Evolutionary conservation across 2,329 filamentous ascomycete species (phyloP).

Genomic region (Penicillium aurantiogriseum): DNA sequence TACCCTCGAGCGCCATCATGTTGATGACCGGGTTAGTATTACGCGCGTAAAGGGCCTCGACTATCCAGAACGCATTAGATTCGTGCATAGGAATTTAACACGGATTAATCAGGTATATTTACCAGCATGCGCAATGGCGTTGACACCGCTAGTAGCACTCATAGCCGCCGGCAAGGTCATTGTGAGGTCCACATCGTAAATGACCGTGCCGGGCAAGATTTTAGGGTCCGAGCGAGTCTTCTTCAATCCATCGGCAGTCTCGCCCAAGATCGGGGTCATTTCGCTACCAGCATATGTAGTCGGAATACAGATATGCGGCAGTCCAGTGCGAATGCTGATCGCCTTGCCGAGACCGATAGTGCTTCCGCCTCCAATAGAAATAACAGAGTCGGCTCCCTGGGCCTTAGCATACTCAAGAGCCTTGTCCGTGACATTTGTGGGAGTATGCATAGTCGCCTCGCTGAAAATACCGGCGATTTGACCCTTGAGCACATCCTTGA

Average conservation of each 20-base stretch:
- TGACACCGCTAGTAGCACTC: constrained; percentile 60
- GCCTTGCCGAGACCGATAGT: constrained; percentile 64
- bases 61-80: constrained; percentile 29
- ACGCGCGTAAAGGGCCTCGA: constrained; percentile 62
- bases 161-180: constrained; percentile 56
- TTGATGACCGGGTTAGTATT: constrained; percentile 62
- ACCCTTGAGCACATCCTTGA: constrained; percentile 47
- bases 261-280: constrained; percentile 64
- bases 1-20: constrained; percentile 59
- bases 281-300: constrained; percentile 63
- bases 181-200: constrained; percentile 65
- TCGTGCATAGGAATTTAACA: too few species aligned
- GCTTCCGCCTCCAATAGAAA: constrained; percentile 63
- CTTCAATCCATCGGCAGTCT: constrained; percentile 59
- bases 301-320: constrained; percentile 61
- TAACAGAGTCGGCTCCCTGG: constrained; percentile 53
- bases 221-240: constrained; percentile 57
- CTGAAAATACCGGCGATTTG: constrained; percentile 53
- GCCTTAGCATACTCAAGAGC: constrained; percentile 51
- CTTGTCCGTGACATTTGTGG: constrained; percentile 56
- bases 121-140: constrained; percentile 64
- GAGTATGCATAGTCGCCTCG: constrained; percentile 64
- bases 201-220: constrained; percentile 60
- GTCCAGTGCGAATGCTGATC: constrained; percentile 52
- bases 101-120: constrained; percentile 9